Percentiles rank a stretch among this genome's conserved stretches.
These are phyloP conservation scores for Cladophialophora psammophila DNA, from an alignment of 2,329 filamentous ascomycete species.

Conservation along the genomic window DNA sequence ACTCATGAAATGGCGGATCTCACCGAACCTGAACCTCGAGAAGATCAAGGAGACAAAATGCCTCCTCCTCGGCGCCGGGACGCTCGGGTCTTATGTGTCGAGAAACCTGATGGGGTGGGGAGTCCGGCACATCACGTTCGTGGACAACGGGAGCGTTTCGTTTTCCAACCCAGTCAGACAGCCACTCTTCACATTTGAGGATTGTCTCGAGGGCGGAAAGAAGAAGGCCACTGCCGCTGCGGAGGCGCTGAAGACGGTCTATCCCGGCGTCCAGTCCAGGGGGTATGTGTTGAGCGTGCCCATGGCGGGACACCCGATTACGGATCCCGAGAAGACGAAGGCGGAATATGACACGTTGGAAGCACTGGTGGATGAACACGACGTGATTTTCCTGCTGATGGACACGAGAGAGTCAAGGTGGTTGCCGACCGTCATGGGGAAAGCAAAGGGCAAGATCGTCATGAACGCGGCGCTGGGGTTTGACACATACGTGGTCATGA, in stretches of 20 bases:
- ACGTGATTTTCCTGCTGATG: conserved; percentile 96
- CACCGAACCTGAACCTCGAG: conserved; percentile 85
- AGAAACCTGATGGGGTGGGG: conserved; percentile 95
- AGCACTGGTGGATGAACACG: conserved; percentile 79
- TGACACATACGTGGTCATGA: conserved; percentile 96
- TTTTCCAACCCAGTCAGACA: conserved; percentile 97
- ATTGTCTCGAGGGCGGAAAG: conserved; percentile 84
- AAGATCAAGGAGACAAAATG: conserved; percentile 89
- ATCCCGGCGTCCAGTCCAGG: conserved; percentile 82
- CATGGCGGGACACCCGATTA: conserved; percentile 92
- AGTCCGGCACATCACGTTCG: conserved; percentile 91
- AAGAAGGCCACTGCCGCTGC: conserved; percentile 84
- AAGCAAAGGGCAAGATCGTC: conserved; percentile 89
- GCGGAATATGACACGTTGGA: conserved; percentile 78
- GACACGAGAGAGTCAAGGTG: conserved; percentile 93
- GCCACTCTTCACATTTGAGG: conserved; percentile 87
- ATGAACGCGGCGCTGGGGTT: conserved; percentile 97
- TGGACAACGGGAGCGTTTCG: conserved; percentile 91
- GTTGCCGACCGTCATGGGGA: conserved; percentile 96
- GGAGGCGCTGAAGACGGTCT: conserved; percentile 81
- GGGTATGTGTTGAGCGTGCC: conserved; percentile 87
- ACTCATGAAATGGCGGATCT: conserved; percentile 98
- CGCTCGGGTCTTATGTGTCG: conserved; percentile 91
- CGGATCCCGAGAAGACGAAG: conserved; percentile 72
- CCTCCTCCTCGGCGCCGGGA: conserved; percentile 88